Conservation (phyloP, 1,284 basidiomycete genomes). For the Sparassis latifolia region DNA sequence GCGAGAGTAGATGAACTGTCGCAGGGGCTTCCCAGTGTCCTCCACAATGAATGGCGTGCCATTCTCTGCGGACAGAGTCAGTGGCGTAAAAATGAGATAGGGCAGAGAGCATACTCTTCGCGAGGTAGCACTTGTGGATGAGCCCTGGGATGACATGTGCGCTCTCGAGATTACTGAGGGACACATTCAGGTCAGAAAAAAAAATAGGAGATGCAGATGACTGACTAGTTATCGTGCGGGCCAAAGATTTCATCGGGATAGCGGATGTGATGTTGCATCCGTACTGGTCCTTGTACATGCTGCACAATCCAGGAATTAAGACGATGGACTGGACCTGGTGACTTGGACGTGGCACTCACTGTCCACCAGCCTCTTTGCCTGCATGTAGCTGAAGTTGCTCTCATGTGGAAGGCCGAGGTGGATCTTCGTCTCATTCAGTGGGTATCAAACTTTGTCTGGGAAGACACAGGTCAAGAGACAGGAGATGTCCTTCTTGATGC, state of each 20-base stretch:
- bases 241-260: slow-evolving; percentile 93
- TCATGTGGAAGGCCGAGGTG: slow-evolving; percentile 84
- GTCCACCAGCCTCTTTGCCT: slow-evolving; percentile 88
- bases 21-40: too few relatives aligned
- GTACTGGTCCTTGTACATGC: slow-evolving; percentile 88
- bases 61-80: slow-evolving; percentile 48
- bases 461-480: slow-evolving; percentile 88
- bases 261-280: slow-evolving; percentile 88
- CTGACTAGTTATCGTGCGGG: slow-evolving; percentile 74
- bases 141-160: slow-evolving; percentile 91
- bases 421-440: slow-evolving; percentile 85
- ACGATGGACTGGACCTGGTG: neutral
- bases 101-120: slow-evolving; percentile 62
- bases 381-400: slow-evolving; percentile 89
- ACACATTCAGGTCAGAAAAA: slow-evolving; percentile 5
- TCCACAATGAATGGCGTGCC: slow-evolving; percentile 26
- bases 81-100: neutral
- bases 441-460: slow-evolving; percentile 82
- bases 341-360: slow-evolving; percentile 41
- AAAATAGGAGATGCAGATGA: neutral
- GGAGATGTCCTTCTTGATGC: slow-evolving; percentile 70
- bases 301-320: slow-evolving; percentile 21
- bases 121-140: slow-evolving; percentile 28
- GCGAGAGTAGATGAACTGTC: too few relatives aligned
- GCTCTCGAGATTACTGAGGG: slow-evolving; percentile 70